These are phyloP conservation scores for Piloderma croceum DNA, from an alignment of 768 basidiomycete genomes.

Conservation along the genomic window DNA sequence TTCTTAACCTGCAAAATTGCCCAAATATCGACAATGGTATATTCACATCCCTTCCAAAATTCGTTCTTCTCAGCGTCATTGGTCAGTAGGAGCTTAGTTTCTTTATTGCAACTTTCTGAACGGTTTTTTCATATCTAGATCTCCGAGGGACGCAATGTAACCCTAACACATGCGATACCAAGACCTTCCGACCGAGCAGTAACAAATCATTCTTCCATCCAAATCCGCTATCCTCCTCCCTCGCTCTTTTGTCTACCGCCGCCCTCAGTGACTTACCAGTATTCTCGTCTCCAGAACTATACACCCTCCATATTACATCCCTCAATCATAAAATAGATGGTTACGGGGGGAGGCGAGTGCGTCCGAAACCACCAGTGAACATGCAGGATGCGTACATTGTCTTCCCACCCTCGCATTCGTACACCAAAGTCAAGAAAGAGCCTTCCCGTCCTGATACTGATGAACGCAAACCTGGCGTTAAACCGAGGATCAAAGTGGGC, in stretches of 20 bases:
- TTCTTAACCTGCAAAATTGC: conserved; percentile 55
- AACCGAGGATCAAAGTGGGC: conserved; percentile 15
- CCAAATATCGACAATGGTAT: conserved; percentile 39
- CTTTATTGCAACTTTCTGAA: background rate
- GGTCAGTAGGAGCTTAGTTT: conserved; percentile 35
- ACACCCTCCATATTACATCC: conserved; percentile 26
- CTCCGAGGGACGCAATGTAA: conserved; percentile 44
- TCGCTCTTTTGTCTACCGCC: conserved; percentile 23
- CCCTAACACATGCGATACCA: conserved; percentile 11
- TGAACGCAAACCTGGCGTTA: background rate
- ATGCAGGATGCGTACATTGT: no score
- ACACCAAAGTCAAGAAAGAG: no score
- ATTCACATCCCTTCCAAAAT: conserved; percentile 36
- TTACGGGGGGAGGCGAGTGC: no score
- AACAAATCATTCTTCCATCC: conserved; percentile 38
- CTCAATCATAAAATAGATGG: no score
- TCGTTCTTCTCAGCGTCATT: conserved; percentile 56
- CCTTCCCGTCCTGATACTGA: conserved; percentile 1
- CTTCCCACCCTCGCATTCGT: no score
- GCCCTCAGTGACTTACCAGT: conserved; percentile 18
- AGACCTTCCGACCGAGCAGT: conserved; percentile 23
- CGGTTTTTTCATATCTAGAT: conserved; percentile 29
- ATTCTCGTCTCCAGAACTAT: conserved; percentile 31
- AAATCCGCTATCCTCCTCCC: conserved; percentile 29
- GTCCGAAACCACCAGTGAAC: no score